These are phyloP conservation scores for Daedaleopsis sinensis DNA, from an alignment of 768 basidiomycete genomes.

Conservation along the genomic window DNA sequence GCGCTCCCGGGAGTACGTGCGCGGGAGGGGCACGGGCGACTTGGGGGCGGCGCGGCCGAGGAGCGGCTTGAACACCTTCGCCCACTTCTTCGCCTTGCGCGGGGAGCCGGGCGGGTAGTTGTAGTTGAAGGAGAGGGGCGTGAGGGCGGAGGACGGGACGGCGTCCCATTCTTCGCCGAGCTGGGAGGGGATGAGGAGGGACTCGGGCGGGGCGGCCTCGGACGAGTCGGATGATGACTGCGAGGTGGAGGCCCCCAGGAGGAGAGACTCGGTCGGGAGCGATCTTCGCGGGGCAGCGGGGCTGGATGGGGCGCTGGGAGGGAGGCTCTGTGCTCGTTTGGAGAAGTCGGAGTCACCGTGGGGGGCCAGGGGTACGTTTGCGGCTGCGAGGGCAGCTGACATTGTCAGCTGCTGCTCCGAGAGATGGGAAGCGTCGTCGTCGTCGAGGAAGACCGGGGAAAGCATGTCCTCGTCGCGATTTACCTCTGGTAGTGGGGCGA, in stretches of 20 bases:
- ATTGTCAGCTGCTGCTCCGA: conserved; percentile 16
- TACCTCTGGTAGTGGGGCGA: conserved; percentile 86
- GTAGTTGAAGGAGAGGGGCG: conserved; percentile 16
- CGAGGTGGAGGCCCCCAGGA: conserved; percentile 7
- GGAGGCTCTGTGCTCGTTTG: conserved; percentile 20
- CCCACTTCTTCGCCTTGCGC: conserved; percentile 19
- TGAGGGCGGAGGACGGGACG: conserved; percentile 16
- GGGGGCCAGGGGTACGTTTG: conserved; percentile 4
- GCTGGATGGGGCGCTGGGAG: conserved; percentile 23
- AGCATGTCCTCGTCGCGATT: conserved; percentile 51
- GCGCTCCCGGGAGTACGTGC: conserved; percentile 6
- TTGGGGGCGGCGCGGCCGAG: conserved; percentile 17
- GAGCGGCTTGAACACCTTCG: conserved; percentile 41
- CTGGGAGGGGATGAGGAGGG: conserved; percentile 13
- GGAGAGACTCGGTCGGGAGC: conserved; percentile 1
- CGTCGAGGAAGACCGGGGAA: conserved; percentile 32
- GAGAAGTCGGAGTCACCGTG: conserved; percentile 21
- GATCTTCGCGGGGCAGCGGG: conserved; percentile 9
- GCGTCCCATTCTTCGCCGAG: conserved; percentile 24
- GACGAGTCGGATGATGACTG: conserved; percentile 14
- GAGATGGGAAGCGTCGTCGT: conserved; percentile 22
- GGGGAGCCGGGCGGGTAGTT: conserved; percentile 17
- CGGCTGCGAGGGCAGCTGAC: conserved; percentile 23
- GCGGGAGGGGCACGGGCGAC: conserved; percentile 25
- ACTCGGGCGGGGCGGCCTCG: conserved; percentile 1